Base-by-base conservation (phyloP, 306 rosid species). In the Vicia sativa region DNA sequence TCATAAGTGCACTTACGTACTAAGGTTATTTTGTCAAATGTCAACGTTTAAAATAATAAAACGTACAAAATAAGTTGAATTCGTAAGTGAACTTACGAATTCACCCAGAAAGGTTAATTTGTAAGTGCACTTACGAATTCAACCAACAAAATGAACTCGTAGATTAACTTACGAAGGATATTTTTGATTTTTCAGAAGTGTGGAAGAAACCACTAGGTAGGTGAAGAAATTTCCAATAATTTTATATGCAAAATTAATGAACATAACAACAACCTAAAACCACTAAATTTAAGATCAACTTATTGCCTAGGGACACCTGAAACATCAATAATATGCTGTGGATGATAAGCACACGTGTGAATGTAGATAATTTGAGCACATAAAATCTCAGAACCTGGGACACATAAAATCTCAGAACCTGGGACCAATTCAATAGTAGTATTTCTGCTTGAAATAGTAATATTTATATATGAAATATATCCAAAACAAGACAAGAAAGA, bases 331-430 rank as follows among this genome's bases (percentile, higher is more conserved):
- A 58, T 55, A 67, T 65, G 70, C 38, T 23, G 61, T 45, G 56
- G 65, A 68, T 74, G 74, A 83, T 68, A 78, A n/a, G 19, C 63
- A 71, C 93, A 87, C 93, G 93, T 87, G 86, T 69, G 38, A 21
- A 61, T 53, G 21, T 18, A 62, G 48, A 66, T 38, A 54, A 75
- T 71, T 66, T 43, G 71, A 72, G n/a, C 75, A 81, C 68, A 73
- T 72, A 53, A 78, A 63, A 68, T 77, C 21, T 25, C 9, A 45
- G 56, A 14, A 9, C 56, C 37, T 67, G 76, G 81, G 86, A 68
- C 75, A 81, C 68, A 73, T 72, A 53, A 78, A 63, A 68, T 77
- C 21, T 25, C 9, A 45, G 56, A 14, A 9, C 56, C 37, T 67
- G 76, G 81, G 86, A 84, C 88, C 88, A 84, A 53, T 72, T 65